These are phyloP conservation scores for Helianthus tuberosus DNA, from an alignment of 129 eudicot genomes.

Conservation along the genomic window DNA sequence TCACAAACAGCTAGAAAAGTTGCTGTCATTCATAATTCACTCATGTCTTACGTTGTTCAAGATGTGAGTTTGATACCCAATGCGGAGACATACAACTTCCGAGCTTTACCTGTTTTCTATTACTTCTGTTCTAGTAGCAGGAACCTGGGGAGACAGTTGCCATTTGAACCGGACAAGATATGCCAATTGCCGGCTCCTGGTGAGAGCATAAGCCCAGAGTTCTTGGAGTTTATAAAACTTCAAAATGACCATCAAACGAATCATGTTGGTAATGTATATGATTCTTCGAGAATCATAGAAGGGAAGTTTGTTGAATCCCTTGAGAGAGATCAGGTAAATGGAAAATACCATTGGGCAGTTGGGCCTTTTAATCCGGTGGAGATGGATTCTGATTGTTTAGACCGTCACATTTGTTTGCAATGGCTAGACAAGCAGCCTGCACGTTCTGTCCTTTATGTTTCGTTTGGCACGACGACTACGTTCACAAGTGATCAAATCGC, in stretches of 20 bases:
- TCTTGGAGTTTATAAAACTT: slow-evolving; percentile 11
- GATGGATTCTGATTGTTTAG: not conserved
- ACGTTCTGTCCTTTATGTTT: slow-evolving; percentile 54
- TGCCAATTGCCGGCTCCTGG: slow-evolving; percentile 14
- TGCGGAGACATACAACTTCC: slow-evolving; percentile 43
- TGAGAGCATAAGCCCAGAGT: slow-evolving; percentile 30
- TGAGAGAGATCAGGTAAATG: slow-evolving; percentile 17
- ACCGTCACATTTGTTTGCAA: slow-evolving; percentile 44
- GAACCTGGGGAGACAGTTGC: slow-evolving; percentile 19
- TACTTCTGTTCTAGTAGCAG: slow-evolving; percentile 15
- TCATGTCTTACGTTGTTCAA: slow-evolving; percentile 48
- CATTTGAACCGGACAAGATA: slow-evolving; percentile 1
- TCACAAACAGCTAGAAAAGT: slow-evolving; percentile 27
- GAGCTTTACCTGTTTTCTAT: slow-evolving; percentile 18
- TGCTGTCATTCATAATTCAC: slow-evolving; percentile 41
- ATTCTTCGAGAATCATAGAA: slow-evolving; percentile 46
- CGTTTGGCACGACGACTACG: slow-evolving; percentile 61
- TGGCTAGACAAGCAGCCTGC: slow-evolving; percentile 71
- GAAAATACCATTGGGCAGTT: slow-evolving; percentile 49
- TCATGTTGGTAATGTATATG: slow-evolving; percentile 45
- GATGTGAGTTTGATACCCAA: slow-evolving; percentile 40
- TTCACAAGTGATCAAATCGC: slow-evolving; percentile 43
- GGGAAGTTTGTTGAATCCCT: slow-evolving; percentile 42
- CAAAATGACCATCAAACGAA: not conserved
- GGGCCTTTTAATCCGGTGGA: slow-evolving; percentile 71